A percentile compares a stretch with the other conserved stretches of the same genome.
These are phyloP conservation scores for Raphanus hybrid DNA, from an alignment of 441 rosid species.

Conservation along the genomic window DNA sequence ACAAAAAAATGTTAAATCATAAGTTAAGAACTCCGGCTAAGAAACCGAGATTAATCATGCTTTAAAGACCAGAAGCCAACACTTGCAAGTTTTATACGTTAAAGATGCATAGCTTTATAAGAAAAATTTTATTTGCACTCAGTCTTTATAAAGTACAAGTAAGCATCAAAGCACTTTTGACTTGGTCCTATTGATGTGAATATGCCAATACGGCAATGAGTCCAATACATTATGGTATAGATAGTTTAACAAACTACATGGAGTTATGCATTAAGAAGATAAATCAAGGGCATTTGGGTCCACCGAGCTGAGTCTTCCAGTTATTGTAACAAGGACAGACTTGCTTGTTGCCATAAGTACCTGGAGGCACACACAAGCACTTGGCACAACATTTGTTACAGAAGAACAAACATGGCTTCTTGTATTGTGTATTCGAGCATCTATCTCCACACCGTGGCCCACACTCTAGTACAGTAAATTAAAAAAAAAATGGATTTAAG, in stretches of 20 bases:
- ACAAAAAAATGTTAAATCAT: too few relatives aligned
- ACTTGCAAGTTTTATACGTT: neutral
- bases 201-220: constrained; percentile 16
- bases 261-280: constrained; percentile 1
- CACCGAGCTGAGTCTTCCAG: constrained; percentile 41
- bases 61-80: neutral
- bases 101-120: neutral
- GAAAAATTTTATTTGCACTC: neutral
- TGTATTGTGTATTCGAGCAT: constrained; percentile 71
- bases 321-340: constrained; percentile 46
- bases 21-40: too few relatives aligned
- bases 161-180: neutral
- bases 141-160: neutral
- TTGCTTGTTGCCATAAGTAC: constrained; percentile 47
- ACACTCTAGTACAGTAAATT: constrained; percentile 49
- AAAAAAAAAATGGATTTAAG: neutral
- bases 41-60: too few relatives aligned
- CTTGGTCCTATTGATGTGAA: constrained; percentile 27
- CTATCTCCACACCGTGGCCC: constrained; percentile 56
- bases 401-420: constrained; percentile 79
- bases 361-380: constrained; percentile 46
- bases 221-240: constrained; percentile 17
- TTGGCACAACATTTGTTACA: constrained; percentile 71
- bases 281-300: constrained; percentile 47
- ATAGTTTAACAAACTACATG: constrained; percentile 15